Evolutionary conservation across 2,329 filamentous ascomycete species (phyloP).

Genomic region (Immersiporthe knoxdaviesiana): DNA sequence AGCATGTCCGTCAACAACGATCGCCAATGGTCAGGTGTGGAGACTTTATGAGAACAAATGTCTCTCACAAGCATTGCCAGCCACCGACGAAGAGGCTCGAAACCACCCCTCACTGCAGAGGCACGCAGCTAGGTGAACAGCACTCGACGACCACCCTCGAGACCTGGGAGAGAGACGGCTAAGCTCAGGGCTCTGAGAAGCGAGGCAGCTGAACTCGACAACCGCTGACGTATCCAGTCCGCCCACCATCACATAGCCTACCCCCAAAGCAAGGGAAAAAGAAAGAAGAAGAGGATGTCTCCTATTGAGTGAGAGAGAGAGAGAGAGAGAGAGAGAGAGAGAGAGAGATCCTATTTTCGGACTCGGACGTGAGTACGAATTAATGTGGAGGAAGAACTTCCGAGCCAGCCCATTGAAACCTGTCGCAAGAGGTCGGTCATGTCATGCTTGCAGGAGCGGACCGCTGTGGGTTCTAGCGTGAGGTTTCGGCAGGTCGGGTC

Average conservation of each 20-base stretch:
- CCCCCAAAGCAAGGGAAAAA: too few species aligned
- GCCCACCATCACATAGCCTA: not conserved
- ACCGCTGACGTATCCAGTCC: not conserved
- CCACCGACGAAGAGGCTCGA: not conserved
- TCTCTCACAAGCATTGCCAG: not conserved
- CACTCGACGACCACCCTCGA: not conserved
- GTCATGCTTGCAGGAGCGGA: conserved; percentile 26
- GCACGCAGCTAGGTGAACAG: not conserved
- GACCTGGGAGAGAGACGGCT: not conserved
- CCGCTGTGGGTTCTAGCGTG: conserved; percentile 22
- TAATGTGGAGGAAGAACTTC: not conserved
- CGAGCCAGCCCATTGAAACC: not conserved
- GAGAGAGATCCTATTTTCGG: not conserved
- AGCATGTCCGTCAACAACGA: conserved; percentile 3
- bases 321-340: too few species aligned
- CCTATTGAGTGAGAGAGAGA: too few species aligned
- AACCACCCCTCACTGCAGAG: not conserved
- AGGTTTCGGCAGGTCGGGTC: conserved; percentile 15
- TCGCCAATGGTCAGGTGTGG: conserved; percentile 15
- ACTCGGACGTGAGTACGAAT: not conserved
- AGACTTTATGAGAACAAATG: not conserved
- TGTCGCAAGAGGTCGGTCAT: conserved; percentile 10
- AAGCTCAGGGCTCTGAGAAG: not conserved
- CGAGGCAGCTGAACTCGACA: not conserved
- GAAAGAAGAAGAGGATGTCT: not conserved